A percentile compares a stretch with the other conserved stretches of the same genome.
phyloP scores from a whole-genome alignment of 108 stramenopile species.

The Seminavis robusta region DNA sequence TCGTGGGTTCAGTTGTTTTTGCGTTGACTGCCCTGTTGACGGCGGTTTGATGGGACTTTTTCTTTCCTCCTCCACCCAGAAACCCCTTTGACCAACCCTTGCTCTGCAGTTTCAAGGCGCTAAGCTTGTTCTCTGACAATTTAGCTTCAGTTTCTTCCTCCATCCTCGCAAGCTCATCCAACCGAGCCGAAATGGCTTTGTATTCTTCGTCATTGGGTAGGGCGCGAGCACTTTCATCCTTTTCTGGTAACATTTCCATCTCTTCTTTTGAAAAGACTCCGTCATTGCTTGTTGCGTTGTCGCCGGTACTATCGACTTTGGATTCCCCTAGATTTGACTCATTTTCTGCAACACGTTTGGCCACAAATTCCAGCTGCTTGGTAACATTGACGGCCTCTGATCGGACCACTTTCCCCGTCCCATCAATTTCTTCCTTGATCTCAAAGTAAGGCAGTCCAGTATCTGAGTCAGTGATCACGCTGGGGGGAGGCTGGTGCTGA shows the following conservation, averaged over 20 bases:
- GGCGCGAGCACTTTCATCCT: neutral
- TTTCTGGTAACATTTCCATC: neutral
- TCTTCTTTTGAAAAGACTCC: neutral
- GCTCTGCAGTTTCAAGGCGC: neutral
- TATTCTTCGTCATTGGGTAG: constrained; percentile 8
- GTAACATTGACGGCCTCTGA: constrained; percentile 40
- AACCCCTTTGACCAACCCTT: constrained; percentile 14
- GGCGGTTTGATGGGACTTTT: too few relatives aligned
- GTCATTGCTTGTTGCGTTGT: neutral
- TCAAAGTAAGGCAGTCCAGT: constrained; percentile 26
- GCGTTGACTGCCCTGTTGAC: too few relatives aligned
- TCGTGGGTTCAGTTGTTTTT: too few relatives aligned
- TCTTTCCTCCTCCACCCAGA: too few relatives aligned
- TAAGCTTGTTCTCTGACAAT: neutral
- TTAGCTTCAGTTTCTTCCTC: constrained; percentile 4
- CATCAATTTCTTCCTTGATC: constrained; percentile 52
- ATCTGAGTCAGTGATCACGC: neutral
- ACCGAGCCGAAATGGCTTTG: neutral
- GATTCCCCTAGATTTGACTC: neutral
- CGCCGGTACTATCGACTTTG: neutral
- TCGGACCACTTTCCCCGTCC: constrained; percentile 23
- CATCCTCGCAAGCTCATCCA: constrained; percentile 10
- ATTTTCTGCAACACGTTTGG: constrained; percentile 6
- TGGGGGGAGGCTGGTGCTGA: neutral
- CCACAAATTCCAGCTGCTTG: constrained; percentile 25